Base-by-base conservation (phyloP, 2,329 filamentous ascomycete genomes). In the Aspergillus proliferans region DNA sequence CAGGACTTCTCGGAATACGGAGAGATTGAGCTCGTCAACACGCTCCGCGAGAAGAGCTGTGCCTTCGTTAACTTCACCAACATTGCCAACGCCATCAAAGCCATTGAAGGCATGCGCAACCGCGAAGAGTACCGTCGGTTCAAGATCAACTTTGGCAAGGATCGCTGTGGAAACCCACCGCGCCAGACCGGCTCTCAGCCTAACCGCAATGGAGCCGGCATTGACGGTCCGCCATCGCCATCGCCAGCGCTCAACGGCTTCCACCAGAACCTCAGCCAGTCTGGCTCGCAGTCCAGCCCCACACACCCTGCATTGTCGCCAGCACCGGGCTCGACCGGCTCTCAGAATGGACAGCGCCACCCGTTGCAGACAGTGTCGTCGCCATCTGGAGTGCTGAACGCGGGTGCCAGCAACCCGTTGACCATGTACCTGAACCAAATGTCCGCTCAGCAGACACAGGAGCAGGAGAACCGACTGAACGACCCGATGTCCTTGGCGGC, bases 41-140 rank as follows among this genome's bases (percentile, higher is more conserved):
- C 93, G 14, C 77, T 98, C 52, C 86, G 93, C 47, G 93, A 98
- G 78, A 98, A 98, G 84, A 96, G 91, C 75, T 98, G 93, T 70
- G 93, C 93, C 0, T 98, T 98, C 68, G 93, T 98, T 69, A 98
- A 98, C 76, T 98, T 98, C 70, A 98, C 93, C 66, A 98, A 98
- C 75, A 98, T 98, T 67, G 93, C 93, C 66, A 98, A 98, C 62
- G 93, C 93, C 45, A 98, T 98, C 78, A 98, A 98, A 77, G 93
- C 93, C 1, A 98, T 98, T 57, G 93, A 98, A 72, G 93, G 91
- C 19, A 84, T 98, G 56, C 84, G 93, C 50, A 87, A 90, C 64
- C 90, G 91, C 66, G 93, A 97, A 40, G 93, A 98, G 65, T 98
- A 98, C 79, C 88, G 85, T 72, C 85, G 93, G 62, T 98, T 98